phyloP scores from a whole-genome alignment of 2,329 filamentous ascomycete genomes.

The Xylaria multiplex region DNA sequence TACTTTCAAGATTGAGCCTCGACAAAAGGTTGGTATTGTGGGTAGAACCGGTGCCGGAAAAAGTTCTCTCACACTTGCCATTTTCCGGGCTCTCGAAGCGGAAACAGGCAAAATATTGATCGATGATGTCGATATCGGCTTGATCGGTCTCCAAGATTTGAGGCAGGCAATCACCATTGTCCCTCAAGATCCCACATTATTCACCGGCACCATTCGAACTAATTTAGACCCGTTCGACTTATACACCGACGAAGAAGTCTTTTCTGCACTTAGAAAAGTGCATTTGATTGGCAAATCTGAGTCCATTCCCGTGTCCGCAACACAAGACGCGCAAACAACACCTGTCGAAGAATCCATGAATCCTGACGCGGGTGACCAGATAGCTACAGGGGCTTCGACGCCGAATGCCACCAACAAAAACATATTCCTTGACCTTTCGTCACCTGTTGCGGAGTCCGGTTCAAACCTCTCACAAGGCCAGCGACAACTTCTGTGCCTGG shows the following conservation, averaged over 20 bases:
- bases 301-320: slow-evolving; percentile 34
- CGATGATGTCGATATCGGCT: slow-evolving; percentile 88
- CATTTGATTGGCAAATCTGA: slow-evolving; percentile 80
- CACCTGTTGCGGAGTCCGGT: slow-evolving; percentile 87
- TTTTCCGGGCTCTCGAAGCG: slow-evolving; percentile 94
- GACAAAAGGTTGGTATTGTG: slow-evolving; percentile 95
- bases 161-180: slow-evolving; percentile 96
- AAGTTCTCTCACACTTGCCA: slow-evolving; percentile 89
- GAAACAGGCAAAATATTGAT: slow-evolving; percentile 90
- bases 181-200: slow-evolving; percentile 94
- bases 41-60: slow-evolving; percentile 96
- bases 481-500: slow-evolving; percentile 91
- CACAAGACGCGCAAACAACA: slow-evolving; percentile 36
- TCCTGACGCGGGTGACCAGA: slow-evolving; percentile 33
- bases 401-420: slow-evolving; percentile 84
- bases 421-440: slow-evolving; percentile 87
- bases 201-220: slow-evolving; percentile 88
- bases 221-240: slow-evolving; percentile 93
- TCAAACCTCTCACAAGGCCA: slow-evolving; percentile 96
- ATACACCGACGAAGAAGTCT: slow-evolving; percentile 92
- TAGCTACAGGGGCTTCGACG: slow-evolving; percentile 40
- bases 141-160: slow-evolving; percentile 91
- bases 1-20: slow-evolving; percentile 84
- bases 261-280: slow-evolving; percentile 84
- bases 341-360: slow-evolving; percentile 24